phyloP scores from a whole-genome alignment of 2,329 filamentous ascomycete genomes.

The Stylonectria norvegica region DNA sequence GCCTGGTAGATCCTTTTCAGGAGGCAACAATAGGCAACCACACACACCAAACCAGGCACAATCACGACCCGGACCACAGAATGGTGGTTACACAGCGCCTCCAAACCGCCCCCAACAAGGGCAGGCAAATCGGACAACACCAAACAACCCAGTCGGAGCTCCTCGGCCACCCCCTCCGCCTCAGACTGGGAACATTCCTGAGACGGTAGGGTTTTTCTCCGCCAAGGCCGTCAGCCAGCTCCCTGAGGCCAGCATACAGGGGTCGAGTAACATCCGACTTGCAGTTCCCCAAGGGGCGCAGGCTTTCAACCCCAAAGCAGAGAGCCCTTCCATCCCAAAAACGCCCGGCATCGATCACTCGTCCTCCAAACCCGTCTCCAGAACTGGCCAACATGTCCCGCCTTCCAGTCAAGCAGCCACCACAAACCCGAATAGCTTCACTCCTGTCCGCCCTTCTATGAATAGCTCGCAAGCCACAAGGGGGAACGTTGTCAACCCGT shows the following conservation, averaged over 20 bases:
- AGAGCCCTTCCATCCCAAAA: conserved; percentile 82
- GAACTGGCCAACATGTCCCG: conserved; percentile 51
- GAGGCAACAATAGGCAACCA: conserved; percentile 23
- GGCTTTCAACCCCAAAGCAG: conserved; percentile 68
- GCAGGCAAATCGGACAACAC: conserved; percentile 11
- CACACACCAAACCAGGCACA: conserved; percentile 34
- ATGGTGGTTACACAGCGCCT: conserved; percentile 21
- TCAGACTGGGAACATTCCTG: conserved; percentile 27
- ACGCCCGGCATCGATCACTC: conserved; percentile 83
- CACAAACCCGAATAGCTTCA: conserved; percentile 26
- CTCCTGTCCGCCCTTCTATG: conserved; percentile 30
- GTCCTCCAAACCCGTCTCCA: conserved; percentile 68
- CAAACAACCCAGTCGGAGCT: conserved; percentile 22
- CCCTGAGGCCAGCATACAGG: conserved; percentile 40
- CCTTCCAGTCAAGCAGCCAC: conserved; percentile 32
- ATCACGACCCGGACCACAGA: conserved; percentile 20
- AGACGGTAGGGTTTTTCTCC: conserved; percentile 64
- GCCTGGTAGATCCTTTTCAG: conserved; percentile 14
- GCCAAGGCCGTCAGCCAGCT: conserved; percentile 61
- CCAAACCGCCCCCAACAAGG: conserved; percentile 19
- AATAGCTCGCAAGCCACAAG: conserved; percentile 27
- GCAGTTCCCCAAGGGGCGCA: conserved; percentile 45
- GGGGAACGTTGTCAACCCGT: conserved; percentile 49
- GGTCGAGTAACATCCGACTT: conserved; percentile 38
- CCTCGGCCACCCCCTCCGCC: conserved; percentile 27